Percentiles rank a stretch among this genome's conserved stretches.
Conservation (phyloP, 257 asterid genomes). For the Scutellaria minor region DNA sequence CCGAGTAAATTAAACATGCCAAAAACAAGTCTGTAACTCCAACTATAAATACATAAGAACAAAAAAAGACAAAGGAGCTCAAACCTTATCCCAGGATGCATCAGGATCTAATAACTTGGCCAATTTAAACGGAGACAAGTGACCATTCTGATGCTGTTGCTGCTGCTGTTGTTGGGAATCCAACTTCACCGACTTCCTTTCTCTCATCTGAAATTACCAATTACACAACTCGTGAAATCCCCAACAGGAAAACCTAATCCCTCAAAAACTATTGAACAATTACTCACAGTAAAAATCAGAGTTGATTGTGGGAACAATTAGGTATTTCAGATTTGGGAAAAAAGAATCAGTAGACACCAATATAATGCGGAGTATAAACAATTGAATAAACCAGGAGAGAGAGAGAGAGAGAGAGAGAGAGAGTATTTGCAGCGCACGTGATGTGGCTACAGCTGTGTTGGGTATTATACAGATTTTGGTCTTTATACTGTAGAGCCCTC, state of each 20-base stretch:
- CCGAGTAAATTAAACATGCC: background rate
- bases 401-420: background rate
- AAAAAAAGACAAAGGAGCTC: background rate
- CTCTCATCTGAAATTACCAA: conserved; percentile 58
- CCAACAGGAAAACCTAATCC: background rate
- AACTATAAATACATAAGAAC: background rate
- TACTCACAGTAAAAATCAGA: conserved; percentile 27
- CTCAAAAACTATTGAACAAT: background rate
- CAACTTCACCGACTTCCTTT: conserved; percentile 75
- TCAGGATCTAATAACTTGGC: conserved; percentile 79
- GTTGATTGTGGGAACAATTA: conserved; percentile 24
- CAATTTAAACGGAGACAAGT: conserved; percentile 70
- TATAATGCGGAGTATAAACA: conserved; percentile 23
- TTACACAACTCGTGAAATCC: conserved; percentile 15
- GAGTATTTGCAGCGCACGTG: conserved; percentile 31
- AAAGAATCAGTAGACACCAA: conserved; percentile 5
- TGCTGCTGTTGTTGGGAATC: conserved; percentile 51
- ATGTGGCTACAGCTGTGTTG: conserved; percentile 31
- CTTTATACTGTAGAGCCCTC: background rate
- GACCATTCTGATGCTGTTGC: conserved; percentile 72
- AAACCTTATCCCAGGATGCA: conserved; percentile 86
- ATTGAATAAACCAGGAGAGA: conserved; percentile 1
- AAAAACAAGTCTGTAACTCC: conserved; percentile 8
- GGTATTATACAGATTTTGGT: conserved; percentile 11
- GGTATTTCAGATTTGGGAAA: conserved; percentile 27